Conservation (phyloP, 257 asterid species). For the Marsdenia floribunda region DNA sequence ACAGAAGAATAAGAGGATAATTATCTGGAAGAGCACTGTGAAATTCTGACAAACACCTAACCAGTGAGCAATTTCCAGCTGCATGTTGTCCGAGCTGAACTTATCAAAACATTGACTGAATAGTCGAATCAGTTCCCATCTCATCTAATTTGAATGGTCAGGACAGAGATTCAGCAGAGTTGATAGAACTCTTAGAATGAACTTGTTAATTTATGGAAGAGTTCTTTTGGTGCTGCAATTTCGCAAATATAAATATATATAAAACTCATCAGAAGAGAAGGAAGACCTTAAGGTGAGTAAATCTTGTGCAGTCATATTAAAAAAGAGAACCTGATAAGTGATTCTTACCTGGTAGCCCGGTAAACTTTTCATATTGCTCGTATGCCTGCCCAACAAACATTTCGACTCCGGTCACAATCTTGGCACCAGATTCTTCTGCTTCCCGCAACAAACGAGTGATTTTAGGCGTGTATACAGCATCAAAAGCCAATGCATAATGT, state of each 20-base stretch:
- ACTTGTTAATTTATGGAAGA: slow-evolving; percentile 54
- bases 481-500: slow-evolving; percentile 74
- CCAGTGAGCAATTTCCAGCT: not conserved
- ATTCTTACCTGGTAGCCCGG: slow-evolving; percentile 75
- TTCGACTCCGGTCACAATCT: slow-evolving; percentile 76
- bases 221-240: slow-evolving; percentile 80
- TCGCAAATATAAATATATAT: not conserved
- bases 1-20: slow-evolving; percentile 1
- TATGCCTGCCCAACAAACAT: slow-evolving; percentile 95
- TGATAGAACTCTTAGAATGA: slow-evolving; percentile 25
- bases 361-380: slow-evolving; percentile 83
- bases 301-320: not conserved
- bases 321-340: not conserved
- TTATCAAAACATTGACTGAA: not conserved
- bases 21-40: not conserved
- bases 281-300: slow-evolving; percentile 2
- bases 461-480: slow-evolving; percentile 89
- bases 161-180: not conserved
- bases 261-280: slow-evolving; percentile 8
- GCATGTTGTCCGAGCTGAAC: slow-evolving; percentile 9
- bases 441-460: slow-evolving; percentile 72
- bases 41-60: not conserved
- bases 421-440: slow-evolving; percentile 73
- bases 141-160: not conserved
- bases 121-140: not conserved